Base-by-base conservation (phyloP, 2,329 filamentous ascomycete genomes). In the Apiospora arundinis region DNA sequence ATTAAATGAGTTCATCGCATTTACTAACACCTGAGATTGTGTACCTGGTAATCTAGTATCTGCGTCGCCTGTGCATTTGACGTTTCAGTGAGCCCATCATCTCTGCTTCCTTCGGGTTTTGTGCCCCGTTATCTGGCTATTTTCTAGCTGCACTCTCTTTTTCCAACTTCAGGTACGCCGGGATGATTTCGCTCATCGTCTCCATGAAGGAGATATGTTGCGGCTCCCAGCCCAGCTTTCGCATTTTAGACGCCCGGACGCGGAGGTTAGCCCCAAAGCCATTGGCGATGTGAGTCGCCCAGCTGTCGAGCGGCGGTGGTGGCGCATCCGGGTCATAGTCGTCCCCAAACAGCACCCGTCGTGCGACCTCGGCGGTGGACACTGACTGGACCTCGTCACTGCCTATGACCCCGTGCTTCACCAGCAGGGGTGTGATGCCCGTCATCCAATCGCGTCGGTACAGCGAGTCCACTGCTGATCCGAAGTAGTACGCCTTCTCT, bases 401-500 rank as follows among this genome's bases (percentile, higher is more conserved):
- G 45, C 46, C 70, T 42, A 76, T 63, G 42, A 75, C 69, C 12
- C 74, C 74, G 16, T 72, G 67, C 68, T 72, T 46, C 11, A 56
- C 9, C 14, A 75, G 45, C 3, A 74, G 67, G 6, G 74, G 69
- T 18, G 60, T 69, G 18, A 76, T 66, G 4, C 23, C 60, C 9
- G 25, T 11, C 71, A 73, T 73, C 23, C 72, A 73, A 6, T 74
- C 68, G 16, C 66, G 44, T 14, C 74, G 75, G 6, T 69, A 67
- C 2, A 74, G 49, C 3, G 67, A 28, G 45, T 73, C 69, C 49
- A 73, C 72, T n/a, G 66, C 70, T 1, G 63, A 63, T 37, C 60
- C 71, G 32, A 76, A 76, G 69, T 76, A 76, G 52, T 76, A 75
- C 2, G 74, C 74, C 28, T 72, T 71, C 16, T 45, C 25, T 8